Evolutionary conservation across 2,329 filamentous ascomycete genomes (phyloP), one percentile per base, ranked within the genome.

Genomic region (Claviceps humidiphila): DNA sequence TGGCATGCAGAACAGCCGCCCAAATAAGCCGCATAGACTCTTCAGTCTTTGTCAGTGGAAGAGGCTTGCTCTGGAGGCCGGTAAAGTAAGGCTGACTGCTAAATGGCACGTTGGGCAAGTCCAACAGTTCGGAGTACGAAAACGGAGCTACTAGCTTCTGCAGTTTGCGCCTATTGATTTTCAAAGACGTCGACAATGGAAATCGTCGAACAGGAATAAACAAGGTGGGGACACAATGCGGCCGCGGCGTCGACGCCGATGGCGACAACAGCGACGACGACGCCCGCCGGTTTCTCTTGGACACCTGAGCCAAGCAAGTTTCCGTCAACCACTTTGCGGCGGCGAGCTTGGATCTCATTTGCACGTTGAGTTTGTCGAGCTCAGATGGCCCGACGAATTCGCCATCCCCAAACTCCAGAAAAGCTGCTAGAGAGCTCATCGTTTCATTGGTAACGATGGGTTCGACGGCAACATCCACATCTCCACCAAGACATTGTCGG

Each of bases 401-500:
- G 3, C 63, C 60, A 3, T 71, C 68, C 3, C 72, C 71, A 7
- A 77, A 63, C 55, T 77, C 74, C 17, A 78, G 55, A 53, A 78
- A 78, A 0, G 73, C 74, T 2, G 70, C 71, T 0, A 78, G 64
- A 0, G 74, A 59, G 1, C 68, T 66, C 0, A 64, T 63, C 1
- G 65, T 60, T 45, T 75, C 72, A 44, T 67, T 69, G 43, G 75
- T 76, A 1, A 64, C 66, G 52, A 78, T 64, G 1, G 66, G 65
- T 49, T 78, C 74, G 3, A 77, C 71, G 9, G 72, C 69, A 0
- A 76, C 72, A 51, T 77, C 75, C 1, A 75, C 62, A 0, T 69
- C 67, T 6, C 66, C 68, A 2, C 72, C 72, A 2, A 78, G 66
- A 52, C 70, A 74, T 1, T 68, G 68, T 2, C 75, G 72, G 5